Percentiles rank a stretch among this genome's conserved stretches.
Conservation (phyloP, 2,329 filamentous ascomycete genomes). For the Alternaria alternata region DNA sequence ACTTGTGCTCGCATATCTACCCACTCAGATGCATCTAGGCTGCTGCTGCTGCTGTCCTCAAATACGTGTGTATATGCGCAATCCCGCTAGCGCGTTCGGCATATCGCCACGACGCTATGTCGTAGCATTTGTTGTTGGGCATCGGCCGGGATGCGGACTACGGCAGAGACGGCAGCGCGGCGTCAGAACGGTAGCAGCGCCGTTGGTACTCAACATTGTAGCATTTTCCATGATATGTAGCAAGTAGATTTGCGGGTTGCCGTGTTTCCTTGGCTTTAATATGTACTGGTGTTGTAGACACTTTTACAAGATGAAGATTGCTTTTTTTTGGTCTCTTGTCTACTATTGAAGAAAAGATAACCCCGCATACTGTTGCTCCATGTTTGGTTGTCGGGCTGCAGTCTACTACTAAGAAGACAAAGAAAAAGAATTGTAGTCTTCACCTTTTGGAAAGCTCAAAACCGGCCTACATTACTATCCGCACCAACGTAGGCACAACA, state of each 20-base stretch:
- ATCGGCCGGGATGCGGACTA: not conserved
- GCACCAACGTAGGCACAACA: too few relatives aligned
- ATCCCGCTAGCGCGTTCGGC: not conserved
- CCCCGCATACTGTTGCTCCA: not conserved
- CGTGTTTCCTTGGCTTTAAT: not conserved
- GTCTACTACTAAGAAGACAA: too few relatives aligned
- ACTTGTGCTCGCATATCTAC: too few relatives aligned
- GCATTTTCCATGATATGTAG: not conserved
- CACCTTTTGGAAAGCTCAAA: accelerated
- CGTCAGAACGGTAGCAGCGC: not conserved
- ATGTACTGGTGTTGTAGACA: not conserved
- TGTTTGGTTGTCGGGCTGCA: accelerated
- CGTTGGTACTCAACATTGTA: not conserved
- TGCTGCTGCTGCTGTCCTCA: too few relatives aligned
- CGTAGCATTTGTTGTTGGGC: not conserved
- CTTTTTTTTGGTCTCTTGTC: too few relatives aligned
- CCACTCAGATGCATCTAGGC: too few relatives aligned
- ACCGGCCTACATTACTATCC: too few relatives aligned
- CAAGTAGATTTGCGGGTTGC: not conserved
- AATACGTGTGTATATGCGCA: too few relatives aligned
- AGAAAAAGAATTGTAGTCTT: too few relatives aligned
- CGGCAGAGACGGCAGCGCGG: conserved; percentile 1
- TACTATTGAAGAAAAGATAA: not conserved
- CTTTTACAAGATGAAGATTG: not conserved
- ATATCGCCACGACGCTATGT: conserved; percentile 5